phyloP scores from a whole-genome alignment of 257 asterid genomes.

The Jacaranda copaia region DNA sequence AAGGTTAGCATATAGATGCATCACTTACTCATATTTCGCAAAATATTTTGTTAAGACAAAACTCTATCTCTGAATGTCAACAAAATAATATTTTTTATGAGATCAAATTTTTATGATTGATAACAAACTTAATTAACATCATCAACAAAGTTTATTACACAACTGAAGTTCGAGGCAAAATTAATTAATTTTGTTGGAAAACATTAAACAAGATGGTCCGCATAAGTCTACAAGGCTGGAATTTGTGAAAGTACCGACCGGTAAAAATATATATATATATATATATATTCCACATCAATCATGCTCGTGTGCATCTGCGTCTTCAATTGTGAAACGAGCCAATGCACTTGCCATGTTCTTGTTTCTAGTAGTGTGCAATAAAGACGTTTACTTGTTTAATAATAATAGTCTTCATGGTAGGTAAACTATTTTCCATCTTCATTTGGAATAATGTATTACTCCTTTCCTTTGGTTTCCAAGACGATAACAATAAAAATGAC shows the following conservation, averaged over 20 bases:
- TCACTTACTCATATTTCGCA: no score
- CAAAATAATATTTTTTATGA: no score
- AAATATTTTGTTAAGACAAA: no score
- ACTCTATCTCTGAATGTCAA: no score
- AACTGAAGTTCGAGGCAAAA: background rate
- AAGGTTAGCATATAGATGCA: no score
- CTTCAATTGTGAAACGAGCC: background rate
- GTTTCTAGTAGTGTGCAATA: background rate
- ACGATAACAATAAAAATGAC: no score
- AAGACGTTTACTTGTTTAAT: background rate
- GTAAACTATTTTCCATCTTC: background rate
- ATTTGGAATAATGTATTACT: background rate
- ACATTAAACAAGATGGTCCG: background rate
- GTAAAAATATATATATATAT: background rate
- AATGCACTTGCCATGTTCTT: background rate
- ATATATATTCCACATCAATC: conserved; percentile 19
- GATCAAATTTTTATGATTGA: no score
- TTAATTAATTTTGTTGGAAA: background rate
- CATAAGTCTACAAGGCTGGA: background rate
- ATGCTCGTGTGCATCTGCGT: conserved; percentile 13
- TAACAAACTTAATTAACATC: no score
- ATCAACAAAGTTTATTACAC: no score
- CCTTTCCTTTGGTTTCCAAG: no score
- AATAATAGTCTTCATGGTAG: background rate
- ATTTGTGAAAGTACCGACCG: background rate